Base-by-base conservation (phyloP, 2,329 filamentous ascomycete species). In the Fusarium bactridioides region DNA sequence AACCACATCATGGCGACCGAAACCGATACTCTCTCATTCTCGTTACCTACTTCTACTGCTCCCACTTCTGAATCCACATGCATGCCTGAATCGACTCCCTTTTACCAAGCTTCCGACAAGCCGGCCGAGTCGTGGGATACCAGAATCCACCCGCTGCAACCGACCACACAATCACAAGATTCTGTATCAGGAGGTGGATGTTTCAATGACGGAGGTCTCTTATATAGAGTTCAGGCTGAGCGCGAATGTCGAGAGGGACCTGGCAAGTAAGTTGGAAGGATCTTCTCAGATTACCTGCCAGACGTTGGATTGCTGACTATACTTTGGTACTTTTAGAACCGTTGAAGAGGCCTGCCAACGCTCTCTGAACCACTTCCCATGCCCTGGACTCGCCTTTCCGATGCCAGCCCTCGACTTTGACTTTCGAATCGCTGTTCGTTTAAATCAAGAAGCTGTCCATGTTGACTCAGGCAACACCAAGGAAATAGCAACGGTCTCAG, bases 401-500 rank as follows among this genome's bases (percentile, higher is more conserved):
- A 82, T 83, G 74, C 85, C 85, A 10, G 81, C 80, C 41, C 81
- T 86, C 55, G 82, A 82, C 56, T 85, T 86, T 50, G 85, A 87
- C 74, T 86, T 87, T 71, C 84, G 85, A 61, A 83, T 88, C 76
- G 83, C 84, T 44, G 85, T 87, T 19, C 79, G 78, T 23, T 78
- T 86, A 33, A 83, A 84, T 67, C 82, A 83, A 23, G 82, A 83
- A 56, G 79, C 82, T 37, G 81, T 85, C 16, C 80, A 81, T 27
- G 81, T 86, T 43, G 85, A 85, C 35, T 76, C 79, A 18, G 81
- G 84, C 56, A 83, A 82, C 38, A 80, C 83, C 62, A 83, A 85
- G 64, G 86, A 87, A 72, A 86, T 86, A 77, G 85, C 85, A 33
- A 84, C 84, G 18, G 84, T 87, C 56, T 81, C 81, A 12, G 82